Evolutionary conservation across 495 filamentous ascomycete species (phyloP).

Genomic region (Penicillium verhagenii): DNA sequence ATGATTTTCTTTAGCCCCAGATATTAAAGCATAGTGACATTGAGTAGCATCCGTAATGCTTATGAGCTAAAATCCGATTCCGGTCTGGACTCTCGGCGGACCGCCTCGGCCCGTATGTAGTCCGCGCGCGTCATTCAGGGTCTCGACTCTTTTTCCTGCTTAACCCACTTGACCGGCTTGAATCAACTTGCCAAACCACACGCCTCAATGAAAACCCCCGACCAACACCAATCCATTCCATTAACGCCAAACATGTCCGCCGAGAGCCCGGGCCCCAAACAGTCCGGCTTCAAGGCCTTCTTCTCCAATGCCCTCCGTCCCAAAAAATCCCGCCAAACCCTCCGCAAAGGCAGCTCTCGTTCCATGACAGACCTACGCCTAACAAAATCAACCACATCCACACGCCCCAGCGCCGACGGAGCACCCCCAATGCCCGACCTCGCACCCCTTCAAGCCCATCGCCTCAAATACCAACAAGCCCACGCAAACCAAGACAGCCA

Average conservation of each 20-base stretch:
- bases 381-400: conserved; percentile 7
- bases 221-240: not conserved
- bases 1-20: too few relatives aligned
- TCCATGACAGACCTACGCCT: conserved; percentile 35
- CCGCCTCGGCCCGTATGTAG: conserved; percentile 8
- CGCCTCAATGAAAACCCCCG: not conserved
- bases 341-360: conserved; percentile 39
- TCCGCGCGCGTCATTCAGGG: not conserved
- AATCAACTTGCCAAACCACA: not conserved
- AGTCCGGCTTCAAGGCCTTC: conserved; percentile 33
- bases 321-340: conserved; percentile 48
- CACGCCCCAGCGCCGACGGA: conserved; percentile 23
- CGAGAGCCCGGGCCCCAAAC: conserved; percentile 34
- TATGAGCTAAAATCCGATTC: not conserved
- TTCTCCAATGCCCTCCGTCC: conserved; percentile 38
- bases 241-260: conserved; percentile 29
- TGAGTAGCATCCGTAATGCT: too few relatives aligned
- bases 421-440: conserved; percentile 37
- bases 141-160: not conserved
- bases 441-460: conserved; percentile 39
- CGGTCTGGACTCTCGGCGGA: conserved; percentile 1
- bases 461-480: conserved; percentile 35
- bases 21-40: not conserved
- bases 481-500: conserved; percentile 41
- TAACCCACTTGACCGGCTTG: not conserved